phyloP scores from a whole-genome alignment of 169 alveolate species.

The Plasmodium adleri region DNA sequence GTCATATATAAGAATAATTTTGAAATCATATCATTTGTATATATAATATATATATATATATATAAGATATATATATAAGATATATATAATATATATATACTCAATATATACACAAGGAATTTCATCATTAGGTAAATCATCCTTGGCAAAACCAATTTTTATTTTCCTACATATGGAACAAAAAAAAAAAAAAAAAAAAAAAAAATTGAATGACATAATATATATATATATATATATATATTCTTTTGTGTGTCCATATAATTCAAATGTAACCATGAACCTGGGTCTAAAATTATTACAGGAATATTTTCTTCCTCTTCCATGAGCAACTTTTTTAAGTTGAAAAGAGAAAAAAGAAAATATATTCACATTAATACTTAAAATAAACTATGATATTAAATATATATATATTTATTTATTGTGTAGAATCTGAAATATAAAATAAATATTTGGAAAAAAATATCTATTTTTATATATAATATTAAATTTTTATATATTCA shows the following conservation, averaged over 20 bases:
- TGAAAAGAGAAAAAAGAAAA: background rate
- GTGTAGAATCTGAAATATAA: no score
- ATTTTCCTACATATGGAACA: conserved; percentile 43
- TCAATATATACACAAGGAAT: conserved; percentile 64
- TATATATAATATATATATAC: conserved; percentile 19
- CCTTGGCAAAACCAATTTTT: conserved; percentile 64
- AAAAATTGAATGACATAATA: background rate
- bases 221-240: background rate
- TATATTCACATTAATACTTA: no score
- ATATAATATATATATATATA: background rate
- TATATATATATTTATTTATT: no score
- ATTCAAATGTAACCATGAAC: conserved; percentile 58
- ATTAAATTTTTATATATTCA: no score
- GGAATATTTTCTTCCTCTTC: conserved; percentile 52
- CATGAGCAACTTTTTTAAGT: conserved; percentile 16
- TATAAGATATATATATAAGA: background rate
- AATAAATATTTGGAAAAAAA: no score
- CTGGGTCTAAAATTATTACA: conserved; percentile 67
- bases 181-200: background rate
- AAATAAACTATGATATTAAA: no score
- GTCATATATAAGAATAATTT: no score
- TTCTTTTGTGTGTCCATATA: background rate
- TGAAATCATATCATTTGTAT: no score
- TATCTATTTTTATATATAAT: no score
- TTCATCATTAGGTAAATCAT: conserved; percentile 47